phyloP scores from a whole-genome alignment of 1,284 basidiomycete species.

The Exobasidium cylindrosporum region DNA sequence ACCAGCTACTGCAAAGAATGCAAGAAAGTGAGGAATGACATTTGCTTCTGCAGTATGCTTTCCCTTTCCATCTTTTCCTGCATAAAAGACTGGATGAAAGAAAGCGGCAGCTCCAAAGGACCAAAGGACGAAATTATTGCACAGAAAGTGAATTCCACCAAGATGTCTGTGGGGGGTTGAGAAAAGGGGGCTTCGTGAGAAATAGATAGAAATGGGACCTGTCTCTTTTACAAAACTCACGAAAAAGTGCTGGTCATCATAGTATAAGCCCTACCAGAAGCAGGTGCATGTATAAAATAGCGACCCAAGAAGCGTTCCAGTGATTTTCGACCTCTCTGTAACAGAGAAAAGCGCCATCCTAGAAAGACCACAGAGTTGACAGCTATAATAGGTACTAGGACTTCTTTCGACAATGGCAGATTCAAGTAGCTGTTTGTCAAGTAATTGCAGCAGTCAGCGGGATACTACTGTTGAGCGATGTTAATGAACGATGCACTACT shows the following conservation, averaged over 20 bases:
- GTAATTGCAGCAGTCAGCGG: too few relatives aligned
- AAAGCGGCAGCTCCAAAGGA: conserved; percentile 54
- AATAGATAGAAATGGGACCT: too few relatives aligned
- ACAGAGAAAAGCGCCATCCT: conserved; percentile 22
- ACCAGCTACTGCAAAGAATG: conserved; percentile 42
- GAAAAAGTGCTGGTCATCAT: conserved; percentile 39
- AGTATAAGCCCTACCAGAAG: conserved; percentile 21
- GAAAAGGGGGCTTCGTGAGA: too few relatives aligned
- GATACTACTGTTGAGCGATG: too few relatives aligned
- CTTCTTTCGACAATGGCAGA: conserved; percentile 28
- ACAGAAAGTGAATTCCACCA: conserved; percentile 51
- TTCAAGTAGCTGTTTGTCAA: conserved; percentile 28
- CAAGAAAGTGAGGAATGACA: conserved; percentile 27
- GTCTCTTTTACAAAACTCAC: too few relatives aligned
- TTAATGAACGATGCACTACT: too few relatives aligned
- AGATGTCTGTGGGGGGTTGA: conserved; percentile 24
- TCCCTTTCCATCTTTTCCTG: not conserved
- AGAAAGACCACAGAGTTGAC: conserved; percentile 33
- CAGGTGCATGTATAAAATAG: conserved; percentile 33
- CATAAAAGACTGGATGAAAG: conserved; percentile 17
- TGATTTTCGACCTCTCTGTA: conserved; percentile 9
- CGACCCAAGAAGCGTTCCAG: conserved; percentile 21
- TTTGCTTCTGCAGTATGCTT: conserved; percentile 13
- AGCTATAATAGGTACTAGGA: conserved; percentile 33
- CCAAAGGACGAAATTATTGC: conserved; percentile 59